phyloP scores from a whole-genome alignment of 73 alveolate species.

The Strombidium stylifer region DNA sequence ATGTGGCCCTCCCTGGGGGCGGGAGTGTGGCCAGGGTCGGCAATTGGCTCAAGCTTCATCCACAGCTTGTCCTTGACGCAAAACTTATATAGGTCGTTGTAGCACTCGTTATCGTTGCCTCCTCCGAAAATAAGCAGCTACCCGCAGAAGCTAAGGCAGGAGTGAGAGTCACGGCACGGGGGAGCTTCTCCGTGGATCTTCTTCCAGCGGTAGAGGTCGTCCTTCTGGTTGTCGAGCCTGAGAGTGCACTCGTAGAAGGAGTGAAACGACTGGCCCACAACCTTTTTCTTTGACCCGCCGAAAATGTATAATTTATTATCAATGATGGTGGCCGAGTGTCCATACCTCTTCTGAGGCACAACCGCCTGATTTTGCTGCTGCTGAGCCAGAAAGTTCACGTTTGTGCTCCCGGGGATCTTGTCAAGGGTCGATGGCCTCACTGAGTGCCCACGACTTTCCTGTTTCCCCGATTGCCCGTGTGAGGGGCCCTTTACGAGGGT shows the following conservation, averaged over 20 bases:
- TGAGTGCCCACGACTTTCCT: too few species aligned
- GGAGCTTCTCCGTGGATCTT: conserved; percentile 38
- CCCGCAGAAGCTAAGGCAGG: conserved; percentile 28
- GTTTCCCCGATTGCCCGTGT: too few species aligned
- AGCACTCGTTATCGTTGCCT: conserved; percentile 11
- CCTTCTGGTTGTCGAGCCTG: neutral
- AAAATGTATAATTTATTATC: conserved; percentile 23
- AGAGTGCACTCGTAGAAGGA: conserved; percentile 34
- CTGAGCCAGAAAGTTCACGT: too few species aligned
- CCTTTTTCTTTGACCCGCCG: conserved; percentile 20
- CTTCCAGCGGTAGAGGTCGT: conserved; percentile 23
- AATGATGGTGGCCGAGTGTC: conserved; percentile 19
- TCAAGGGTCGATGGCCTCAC: too few species aligned
- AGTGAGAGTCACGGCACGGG: conserved; percentile 31
- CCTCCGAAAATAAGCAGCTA: conserved; percentile 34
- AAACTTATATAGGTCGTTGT: conserved; percentile 27
- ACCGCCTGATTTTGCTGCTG: neutral
- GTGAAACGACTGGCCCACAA: conserved; percentile 19
- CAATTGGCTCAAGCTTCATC: conserved; percentile 29
- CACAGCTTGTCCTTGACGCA: conserved; percentile 29
- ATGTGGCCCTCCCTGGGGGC: conserved; percentile 49
- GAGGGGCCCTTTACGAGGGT: too few species aligned
- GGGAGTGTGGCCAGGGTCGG: conserved; percentile 49
- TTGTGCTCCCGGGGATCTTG: too few species aligned
- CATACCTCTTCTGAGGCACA: conserved; percentile 41